Percentiles rank a stretch among this genome's conserved stretches.
Conservation (phyloP, 2,329 filamentous ascomycete species). For the Geosmithia morbida region DNA sequence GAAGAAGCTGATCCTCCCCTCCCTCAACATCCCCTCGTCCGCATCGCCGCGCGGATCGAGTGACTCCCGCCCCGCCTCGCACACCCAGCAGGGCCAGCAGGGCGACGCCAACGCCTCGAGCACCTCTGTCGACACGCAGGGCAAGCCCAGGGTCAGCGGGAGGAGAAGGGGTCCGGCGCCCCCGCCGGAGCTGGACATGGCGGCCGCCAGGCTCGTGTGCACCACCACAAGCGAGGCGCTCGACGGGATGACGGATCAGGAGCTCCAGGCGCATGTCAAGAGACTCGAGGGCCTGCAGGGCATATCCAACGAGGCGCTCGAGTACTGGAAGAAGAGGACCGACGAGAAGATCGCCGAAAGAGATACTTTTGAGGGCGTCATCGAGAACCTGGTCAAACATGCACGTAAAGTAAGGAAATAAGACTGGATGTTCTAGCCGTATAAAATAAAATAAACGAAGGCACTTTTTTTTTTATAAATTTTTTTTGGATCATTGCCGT, state of each 20-base stretch:
- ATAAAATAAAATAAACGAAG: too few species aligned
- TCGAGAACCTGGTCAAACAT: constrained; percentile 91
- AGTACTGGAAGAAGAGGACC: constrained; percentile 76
- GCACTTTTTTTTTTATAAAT: too few species aligned
- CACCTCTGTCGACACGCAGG: constrained; percentile 44
- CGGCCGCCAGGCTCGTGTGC: constrained; percentile 64
- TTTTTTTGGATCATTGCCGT: too few species aligned
- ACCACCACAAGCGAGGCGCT: constrained; percentile 75
- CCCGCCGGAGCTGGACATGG: constrained; percentile 64
- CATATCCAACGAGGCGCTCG: constrained; percentile 62
- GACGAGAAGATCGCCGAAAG: constrained; percentile 83
- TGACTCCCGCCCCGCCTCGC: constrained; percentile 34
- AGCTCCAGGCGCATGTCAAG: constrained; percentile 58
- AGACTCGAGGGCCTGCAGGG: constrained; percentile 55
- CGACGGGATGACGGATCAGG: constrained; percentile 61
- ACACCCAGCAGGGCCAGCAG: constrained; percentile 20
- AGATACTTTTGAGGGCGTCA: constrained; percentile 89
- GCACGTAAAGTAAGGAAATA: constrained; percentile 72
- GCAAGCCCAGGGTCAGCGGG: constrained; percentile 24
- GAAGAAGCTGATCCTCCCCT: constrained; percentile 90
- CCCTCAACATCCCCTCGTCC: constrained; percentile 54
- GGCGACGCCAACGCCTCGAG: constrained; percentile 37
- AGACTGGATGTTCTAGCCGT: neutral
- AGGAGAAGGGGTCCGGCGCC: constrained; percentile 44
- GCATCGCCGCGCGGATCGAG: constrained; percentile 40